Base-by-base conservation (phyloP, 805 yeast species). In the Priceomyces carsonii region DNA sequence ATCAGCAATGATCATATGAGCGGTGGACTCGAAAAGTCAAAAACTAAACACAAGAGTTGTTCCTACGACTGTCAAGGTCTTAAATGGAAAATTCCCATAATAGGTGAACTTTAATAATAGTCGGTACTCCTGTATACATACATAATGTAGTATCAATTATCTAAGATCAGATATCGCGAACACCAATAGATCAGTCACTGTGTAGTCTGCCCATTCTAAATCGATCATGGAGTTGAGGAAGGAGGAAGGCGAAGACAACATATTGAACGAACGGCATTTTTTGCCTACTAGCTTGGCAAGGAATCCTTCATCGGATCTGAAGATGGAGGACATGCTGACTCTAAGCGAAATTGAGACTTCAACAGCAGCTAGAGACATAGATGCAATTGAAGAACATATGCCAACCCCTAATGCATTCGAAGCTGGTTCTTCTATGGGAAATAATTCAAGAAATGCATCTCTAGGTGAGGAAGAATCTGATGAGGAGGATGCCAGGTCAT, bases 71-170 rank as follows among this genome's bases (percentile, higher is more conserved):
- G 32, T 22, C 50, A 52, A 21, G 72, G 72, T 1, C 44, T 68
- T 18, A 66, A 63, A 27, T 67, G 73, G 73, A 63, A 66, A 29
- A 63, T 68, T 19, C 73, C 72, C 3, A 58, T 62, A 8, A 36
- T 66, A 3, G 63, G 68, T 3, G 69, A 63, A 35, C 46, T 65
- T 8, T 63, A 39, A 31, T 23, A 15, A 7, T 23, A 7, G 14
- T 15, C 14, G 14, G 26, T 12, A 21, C 10, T 8, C 14, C 26
- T 5, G 14, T 23, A 23, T 23, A 23, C 26, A 7, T 13, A 23
- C 14, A 12, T 12, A 23, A 23, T 23, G 14, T 15, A 23, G 26
- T 13, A 13, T 23, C 8, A 23, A 8, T 21, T 21, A 23, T 13
- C 8, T 21, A 21, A 21, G 9, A 21, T 23, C 14, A 23, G 8